phyloP scores from a whole-genome alignment of 805 yeast genomes.

The Wickerhamomyces hampshirensis region DNA sequence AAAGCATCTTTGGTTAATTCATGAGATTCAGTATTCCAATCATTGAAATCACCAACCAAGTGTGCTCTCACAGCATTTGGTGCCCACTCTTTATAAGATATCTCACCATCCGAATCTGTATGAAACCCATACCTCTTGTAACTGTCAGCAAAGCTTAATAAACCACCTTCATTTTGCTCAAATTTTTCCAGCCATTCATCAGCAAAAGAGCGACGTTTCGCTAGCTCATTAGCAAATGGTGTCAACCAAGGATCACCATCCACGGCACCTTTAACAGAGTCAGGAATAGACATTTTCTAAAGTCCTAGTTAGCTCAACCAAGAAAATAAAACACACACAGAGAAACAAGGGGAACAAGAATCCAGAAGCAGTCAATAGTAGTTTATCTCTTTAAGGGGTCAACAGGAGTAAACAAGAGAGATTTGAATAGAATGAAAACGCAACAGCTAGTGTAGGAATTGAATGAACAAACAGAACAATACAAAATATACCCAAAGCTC shows the following conservation, averaged over 20 bases:
- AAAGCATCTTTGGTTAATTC: conserved; percentile 55
- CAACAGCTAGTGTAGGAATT: too few relatives aligned
- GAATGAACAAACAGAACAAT: too few relatives aligned
- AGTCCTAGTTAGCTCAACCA: too few relatives aligned
- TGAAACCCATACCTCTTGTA: conserved; percentile 77
- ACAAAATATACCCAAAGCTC: too few relatives aligned
- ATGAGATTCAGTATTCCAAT: conserved; percentile 63
- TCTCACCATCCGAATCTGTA: conserved; percentile 40
- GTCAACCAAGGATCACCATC: conserved; percentile 82
- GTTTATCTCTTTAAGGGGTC: too few relatives aligned
- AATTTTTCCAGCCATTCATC: conserved; percentile 57
- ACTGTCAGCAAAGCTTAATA: conserved; percentile 68
- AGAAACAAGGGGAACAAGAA: too few relatives aligned
- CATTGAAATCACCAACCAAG: conserved; percentile 89
- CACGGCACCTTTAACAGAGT: conserved; percentile 43
- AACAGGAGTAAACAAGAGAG: too few relatives aligned
- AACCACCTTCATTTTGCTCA: conserved; percentile 55
- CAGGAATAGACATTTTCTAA: conserved; percentile 9
- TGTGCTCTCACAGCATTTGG: conserved; percentile 78
- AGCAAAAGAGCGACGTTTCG: conserved; percentile 62
- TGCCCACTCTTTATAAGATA: conserved; percentile 78
- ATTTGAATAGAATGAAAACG: too few relatives aligned
- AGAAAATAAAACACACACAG: too few relatives aligned
- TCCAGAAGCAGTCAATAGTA: too few relatives aligned
- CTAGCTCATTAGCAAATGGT: conserved; percentile 67